Evolutionary conservation across 2,329 filamentous ascomycete genomes (phyloP), one percentile per base, ranked within the genome.

Genomic region (Aotearoamyces nothofagi): DNA sequence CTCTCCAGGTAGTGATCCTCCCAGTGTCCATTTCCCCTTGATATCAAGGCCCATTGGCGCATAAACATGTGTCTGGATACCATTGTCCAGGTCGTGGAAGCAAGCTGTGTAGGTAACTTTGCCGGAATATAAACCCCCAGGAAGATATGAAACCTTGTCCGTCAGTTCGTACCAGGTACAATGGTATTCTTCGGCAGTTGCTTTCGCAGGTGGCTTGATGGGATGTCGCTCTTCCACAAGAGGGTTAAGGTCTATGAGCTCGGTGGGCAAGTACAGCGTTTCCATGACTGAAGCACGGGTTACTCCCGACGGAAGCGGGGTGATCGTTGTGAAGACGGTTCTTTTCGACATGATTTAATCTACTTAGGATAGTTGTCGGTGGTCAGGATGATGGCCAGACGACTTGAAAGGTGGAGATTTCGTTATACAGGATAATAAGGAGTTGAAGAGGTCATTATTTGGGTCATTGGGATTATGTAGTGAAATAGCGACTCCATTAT

Each of bases 241-340:
- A 3, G 84, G 83, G 51, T 92, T 92, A 33, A 92, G 60, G 47
- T 87, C 77, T 45, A 92, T 92, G 76, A 93, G 92, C 42, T 74
- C 74, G 27, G 64, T 51, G 54, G 92, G 82, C 51, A 78, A 66
- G 51, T 83, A 80, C 17, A 92, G 70, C 40, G 81, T 80, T 30
- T 69, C 62, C 38, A 92, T 50, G 23, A 81, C 80, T n/a, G 69
- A 64, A 39, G 77, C 63, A 31, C 81, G 69, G 26, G 70, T 61
- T 39, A 90, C 66, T 40, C 61, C 60, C 2, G 66, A 42, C 6
- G 84, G 83, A 17, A 92, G 63, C 11, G 82, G 78, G 15, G 80
- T 90, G 41, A 86, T 71, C 25, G 70, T 78, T 22, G 80, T 90
- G 56, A 86, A 83, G 17, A 71, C 61, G 10, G 66, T 70, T 38